Evolutionary conservation across 2,329 filamentous ascomycete species (phyloP).

Genomic region (Clarireedia monteithiana): DNA sequence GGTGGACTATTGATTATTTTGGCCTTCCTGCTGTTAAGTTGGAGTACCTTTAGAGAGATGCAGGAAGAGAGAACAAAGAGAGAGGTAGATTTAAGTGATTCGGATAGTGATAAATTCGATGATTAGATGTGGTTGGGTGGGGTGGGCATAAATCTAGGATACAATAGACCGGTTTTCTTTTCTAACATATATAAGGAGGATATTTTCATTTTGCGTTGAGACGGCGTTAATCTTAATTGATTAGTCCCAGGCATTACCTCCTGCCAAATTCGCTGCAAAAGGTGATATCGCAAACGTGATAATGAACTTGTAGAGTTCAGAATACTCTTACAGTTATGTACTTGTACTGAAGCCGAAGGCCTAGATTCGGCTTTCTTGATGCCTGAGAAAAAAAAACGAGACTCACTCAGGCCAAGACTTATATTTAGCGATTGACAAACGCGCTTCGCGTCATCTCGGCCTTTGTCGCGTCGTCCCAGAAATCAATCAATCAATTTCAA

Average conservation of each 20-base stretch:
- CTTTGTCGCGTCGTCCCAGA: neutral
- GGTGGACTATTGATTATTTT: conserved; percentile 84
- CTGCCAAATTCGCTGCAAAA: too few species aligned
- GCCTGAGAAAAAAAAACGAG: too few species aligned
- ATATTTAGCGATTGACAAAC: neutral
- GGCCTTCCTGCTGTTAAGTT: conserved; percentile 81
- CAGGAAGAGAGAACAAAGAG: conserved; percentile 67
- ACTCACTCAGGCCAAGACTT: neutral
- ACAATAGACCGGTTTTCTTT: neutral
- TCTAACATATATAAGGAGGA: neutral
- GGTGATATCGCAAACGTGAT: too few species aligned
- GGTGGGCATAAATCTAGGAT: neutral
- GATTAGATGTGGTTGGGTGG: conserved; percentile 16
- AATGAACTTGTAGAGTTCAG: too few species aligned
- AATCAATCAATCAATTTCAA: neutral
- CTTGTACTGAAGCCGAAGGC: too few species aligned
- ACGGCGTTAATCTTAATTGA: neutral
- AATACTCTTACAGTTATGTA: too few species aligned
- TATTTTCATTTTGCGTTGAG: neutral
- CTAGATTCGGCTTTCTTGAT: too few species aligned
- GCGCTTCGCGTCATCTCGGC: conserved; percentile 2
- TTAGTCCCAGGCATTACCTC: neutral
- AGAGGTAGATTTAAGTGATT: conserved; percentile 33
- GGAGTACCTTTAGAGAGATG: conserved; percentile 92
- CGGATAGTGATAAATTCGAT: conserved; percentile 38